Conservation (phyloP, 441 rosid genomes). For the Raphanus hybrid region DNA sequence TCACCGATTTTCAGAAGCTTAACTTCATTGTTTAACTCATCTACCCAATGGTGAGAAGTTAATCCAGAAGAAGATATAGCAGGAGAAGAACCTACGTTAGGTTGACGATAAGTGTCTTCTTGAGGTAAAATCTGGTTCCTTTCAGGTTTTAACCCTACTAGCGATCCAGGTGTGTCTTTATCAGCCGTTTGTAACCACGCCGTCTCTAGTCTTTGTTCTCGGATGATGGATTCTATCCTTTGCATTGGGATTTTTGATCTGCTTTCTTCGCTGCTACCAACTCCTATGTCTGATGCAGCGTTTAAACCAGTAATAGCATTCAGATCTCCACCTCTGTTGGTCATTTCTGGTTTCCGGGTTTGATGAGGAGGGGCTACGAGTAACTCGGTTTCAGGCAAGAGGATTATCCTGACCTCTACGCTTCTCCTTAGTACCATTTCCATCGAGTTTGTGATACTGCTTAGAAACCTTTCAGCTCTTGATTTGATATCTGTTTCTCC, state of each 20-base stretch:
- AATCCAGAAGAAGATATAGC: constrained; percentile 56
- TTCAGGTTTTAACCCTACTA: constrained; percentile 71
- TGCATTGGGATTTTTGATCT: constrained; percentile 73
- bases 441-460: constrained; percentile 93
- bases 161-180: constrained; percentile 75
- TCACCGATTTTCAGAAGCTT: constrained; percentile 67
- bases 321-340: constrained; percentile 45
- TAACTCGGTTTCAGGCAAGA: constrained; percentile 58
- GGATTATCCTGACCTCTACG: constrained; percentile 83
- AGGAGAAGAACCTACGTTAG: constrained; percentile 35
- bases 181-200: constrained; percentile 96
- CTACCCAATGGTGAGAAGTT: constrained; percentile 75
- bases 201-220: constrained; percentile 91
- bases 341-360: constrained; percentile 38
- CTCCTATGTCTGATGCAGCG: constrained; percentile 46
- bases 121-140: constrained; percentile 93
- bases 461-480: constrained; percentile 92
- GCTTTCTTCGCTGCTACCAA: constrained; percentile 48
- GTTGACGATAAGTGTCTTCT: constrained; percentile 62
- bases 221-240: constrained; percentile 93
- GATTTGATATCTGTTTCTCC: constrained; percentile 69
- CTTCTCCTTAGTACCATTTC: constrained; percentile 82
- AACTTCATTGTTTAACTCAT: constrained; percentile 69
- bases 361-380: constrained; percentile 38
- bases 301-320: constrained; percentile 5